Conservation (phyloP, 2,329 filamentous ascomycete genomes). For the Xylaria sp. region DNA sequence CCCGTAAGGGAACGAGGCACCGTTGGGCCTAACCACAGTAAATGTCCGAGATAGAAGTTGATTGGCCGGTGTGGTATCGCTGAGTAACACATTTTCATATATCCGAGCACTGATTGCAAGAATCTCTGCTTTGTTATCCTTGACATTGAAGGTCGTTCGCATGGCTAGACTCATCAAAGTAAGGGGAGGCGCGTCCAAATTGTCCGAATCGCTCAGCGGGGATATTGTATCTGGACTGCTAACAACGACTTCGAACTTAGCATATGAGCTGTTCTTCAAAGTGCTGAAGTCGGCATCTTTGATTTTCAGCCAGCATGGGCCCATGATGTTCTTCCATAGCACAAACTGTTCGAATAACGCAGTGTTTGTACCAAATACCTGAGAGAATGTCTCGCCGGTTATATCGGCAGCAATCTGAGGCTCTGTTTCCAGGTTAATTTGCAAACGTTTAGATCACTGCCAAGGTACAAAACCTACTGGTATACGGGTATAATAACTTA, state of each 20-base stretch:
- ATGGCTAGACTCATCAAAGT: conserved; percentile 96
- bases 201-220: conserved; percentile 80
- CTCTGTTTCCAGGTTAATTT: conserved; percentile 57
- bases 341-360: conserved; percentile 98
- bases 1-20: conserved; percentile 80
- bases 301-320: conserved; percentile 96
- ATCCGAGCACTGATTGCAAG: conserved; percentile 90
- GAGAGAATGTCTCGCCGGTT: conserved; percentile 89
- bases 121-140: conserved; percentile 97
- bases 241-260: conserved; percentile 90
- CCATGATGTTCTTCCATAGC: conserved; percentile 99
- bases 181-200: conserved; percentile 83
- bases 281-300: conserved; percentile 84
- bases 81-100: conserved; percentile 89
- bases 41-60: conserved; percentile 91
- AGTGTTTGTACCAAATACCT: conserved; percentile 93
- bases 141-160: conserved; percentile 87
- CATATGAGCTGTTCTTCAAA: conserved; percentile 94
- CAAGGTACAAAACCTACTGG: conserved; percentile 63
- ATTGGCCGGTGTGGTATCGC: conserved; percentile 87
- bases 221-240: conserved; percentile 81
- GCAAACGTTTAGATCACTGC: background rate
- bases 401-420: conserved; percentile 75
- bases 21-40: conserved; percentile 86
- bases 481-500: conserved; percentile 96